Conservation (phyloP, 2,329 filamentous ascomycete genomes). For the Rhinocladiella mackenziei region DNA sequence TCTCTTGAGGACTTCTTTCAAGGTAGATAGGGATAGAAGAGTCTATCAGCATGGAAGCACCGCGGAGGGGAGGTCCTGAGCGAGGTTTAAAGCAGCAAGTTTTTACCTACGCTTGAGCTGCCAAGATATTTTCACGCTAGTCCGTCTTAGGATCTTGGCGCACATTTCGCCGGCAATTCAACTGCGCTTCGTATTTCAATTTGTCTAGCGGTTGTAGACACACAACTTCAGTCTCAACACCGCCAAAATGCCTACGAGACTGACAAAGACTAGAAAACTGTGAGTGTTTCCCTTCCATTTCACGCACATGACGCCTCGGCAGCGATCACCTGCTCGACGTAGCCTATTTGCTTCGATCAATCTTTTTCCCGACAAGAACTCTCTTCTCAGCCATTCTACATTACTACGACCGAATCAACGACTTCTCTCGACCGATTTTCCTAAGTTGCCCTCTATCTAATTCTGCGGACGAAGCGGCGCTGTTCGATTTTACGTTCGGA, state of each 20-base stretch:
- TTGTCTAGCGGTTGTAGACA: conserved; percentile 1
- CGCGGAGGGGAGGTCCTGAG: too few species aligned
- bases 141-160: conserved; percentile 3
- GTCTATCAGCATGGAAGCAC: background rate
- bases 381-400: background rate
- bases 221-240: conserved; percentile 29
- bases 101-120: background rate
- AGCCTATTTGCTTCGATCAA: conserved; percentile 14
- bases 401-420: background rate
- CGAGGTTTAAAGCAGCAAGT: too few species aligned
- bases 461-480: background rate
- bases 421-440: too few species aligned
- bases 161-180: background rate
- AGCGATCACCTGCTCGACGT: conserved; percentile 19
- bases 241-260: conserved; percentile 51
- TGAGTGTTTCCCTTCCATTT: conserved; percentile 32
- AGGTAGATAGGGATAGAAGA: conserved; percentile 6
- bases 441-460: too few species aligned
- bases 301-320: background rate
- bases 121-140: conserved; percentile 8
- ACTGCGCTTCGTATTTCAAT: background rate
- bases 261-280: conserved; percentile 49
- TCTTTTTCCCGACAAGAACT: conserved; percentile 1
- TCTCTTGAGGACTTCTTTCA: conserved; percentile 55
- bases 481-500: background rate